Base-by-base conservation (phyloP, 208 protist species). In the Naegleria fowleri region DNA sequence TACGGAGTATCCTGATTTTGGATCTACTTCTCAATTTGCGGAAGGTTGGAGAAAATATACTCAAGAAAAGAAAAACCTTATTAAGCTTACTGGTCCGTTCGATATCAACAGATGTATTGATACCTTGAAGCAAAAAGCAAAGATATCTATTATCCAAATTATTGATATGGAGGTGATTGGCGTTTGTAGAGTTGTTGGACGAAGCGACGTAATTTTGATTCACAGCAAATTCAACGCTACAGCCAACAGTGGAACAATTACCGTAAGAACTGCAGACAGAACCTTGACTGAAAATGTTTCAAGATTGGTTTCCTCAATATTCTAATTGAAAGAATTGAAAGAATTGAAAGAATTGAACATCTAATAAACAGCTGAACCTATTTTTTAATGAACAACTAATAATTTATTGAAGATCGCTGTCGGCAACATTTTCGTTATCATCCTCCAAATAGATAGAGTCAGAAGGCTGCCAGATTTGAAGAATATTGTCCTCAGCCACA, bases 401-500 rank as follows among this genome's bases (percentile, higher is more conserved):
- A 36, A 13, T 79, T 79, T 79, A 79, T 79, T 79, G 67, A 79
- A 79, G 67, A 36, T 79, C 67, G 9, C 9, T 36, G 36, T 79
- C 67, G 6, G 67, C 29, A 38, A 75, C 48, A 38, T n/a, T 52
- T 41, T 43, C 41, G 41, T 75, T 51, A 22, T 90, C 87, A 48
- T 79, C 38, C 0, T 92, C 91, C 11, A 33, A 5, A 36, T 90
- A 92, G 33, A 92, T 92, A 36, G 51, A 75, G 5, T 92, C 91
- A 76, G 91, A 94, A 95, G 98, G 97, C 59, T 97, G 93, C 97
- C 97, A 98, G 36, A 99, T 91, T 90, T 99, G 98, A n/a, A 99
- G 76, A 41, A 99, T 96, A 94, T 99, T 99, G 91, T 98, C 96
- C 79, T 98, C 97, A 91, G 98, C 96, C 36, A 98, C 95, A 6